Percentiles rank a stretch among this genome's conserved stretches.
These are phyloP conservation scores for Lichtheimia ornata DNA, from an alignment of 371 early-diverging fungal species.

Conservation along the genomic window DNA sequence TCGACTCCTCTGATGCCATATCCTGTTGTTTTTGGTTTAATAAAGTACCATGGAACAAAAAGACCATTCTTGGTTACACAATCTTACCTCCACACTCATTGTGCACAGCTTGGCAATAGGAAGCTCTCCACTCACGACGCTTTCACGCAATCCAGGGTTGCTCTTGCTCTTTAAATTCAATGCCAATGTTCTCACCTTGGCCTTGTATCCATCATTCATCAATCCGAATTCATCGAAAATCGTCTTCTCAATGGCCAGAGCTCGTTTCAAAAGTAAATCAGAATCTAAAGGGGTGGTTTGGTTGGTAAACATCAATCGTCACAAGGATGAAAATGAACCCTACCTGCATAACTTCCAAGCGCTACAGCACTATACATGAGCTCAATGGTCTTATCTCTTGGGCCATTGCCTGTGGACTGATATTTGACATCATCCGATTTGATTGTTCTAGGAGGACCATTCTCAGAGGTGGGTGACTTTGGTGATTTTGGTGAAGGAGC, in stretches of 20 bases:
- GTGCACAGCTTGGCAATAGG: conserved; percentile 66
- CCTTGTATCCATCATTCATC: conserved; percentile 70
- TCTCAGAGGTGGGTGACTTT: conserved; percentile 29
- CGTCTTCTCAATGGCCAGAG: conserved; percentile 68
- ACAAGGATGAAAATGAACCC: conserved; percentile 7
- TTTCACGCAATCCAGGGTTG: conserved; percentile 79
- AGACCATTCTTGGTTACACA: not conserved
- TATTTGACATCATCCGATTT: conserved; percentile 64
- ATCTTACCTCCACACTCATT: conserved; percentile 70
- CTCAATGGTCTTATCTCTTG: conserved; percentile 84
- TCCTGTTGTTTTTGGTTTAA: conserved; percentile 43
- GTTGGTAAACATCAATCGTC: not conserved
- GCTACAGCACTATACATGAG: conserved; percentile 84
- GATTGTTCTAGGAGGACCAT: conserved; percentile 56
- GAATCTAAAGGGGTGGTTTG: conserved; percentile 46
- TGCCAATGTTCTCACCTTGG: conserved; percentile 78
- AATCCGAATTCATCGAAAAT: conserved; percentile 57
- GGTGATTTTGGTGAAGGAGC: conserved; percentile 9
- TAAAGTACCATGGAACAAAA: no score
- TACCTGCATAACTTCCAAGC: conserved; percentile 70
- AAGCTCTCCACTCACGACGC: conserved; percentile 74
- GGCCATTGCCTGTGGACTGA: conserved; percentile 63
- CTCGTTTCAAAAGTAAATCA: conserved; percentile 59
- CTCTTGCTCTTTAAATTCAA: conserved; percentile 82
- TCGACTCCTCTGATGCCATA: conserved; percentile 86